Evolutionary conservation across 257 asterid species (phyloP), one percentile per base, ranked within the genome.

Genomic region (Vinca minor): DNA sequence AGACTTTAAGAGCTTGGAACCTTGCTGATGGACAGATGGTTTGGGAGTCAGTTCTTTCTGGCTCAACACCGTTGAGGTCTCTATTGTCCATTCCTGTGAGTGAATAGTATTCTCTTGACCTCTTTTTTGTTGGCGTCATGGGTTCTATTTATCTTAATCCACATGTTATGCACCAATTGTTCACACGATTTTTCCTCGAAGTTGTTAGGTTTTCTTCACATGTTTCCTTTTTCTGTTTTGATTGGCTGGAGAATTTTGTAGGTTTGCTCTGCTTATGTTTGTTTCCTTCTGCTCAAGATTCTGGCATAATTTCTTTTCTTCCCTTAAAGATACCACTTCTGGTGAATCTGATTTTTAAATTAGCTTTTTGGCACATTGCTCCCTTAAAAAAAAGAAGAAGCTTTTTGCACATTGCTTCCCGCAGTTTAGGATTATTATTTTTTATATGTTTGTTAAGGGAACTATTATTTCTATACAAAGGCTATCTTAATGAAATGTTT

Each of bases 21-120:
- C 97, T 93, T 72, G 96, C 97, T 72, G 99, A 93, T 80, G 99
- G 99, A 55, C 97, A 89, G 81, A 84, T 93, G 99, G 85, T 89
- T 74, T 93, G 99, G 99, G 99, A 93, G 81, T 82, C 92, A 8
- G 74, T 82, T 64, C 84, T 93, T 75, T 28, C 73, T 10, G 89
- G 95, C 41, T 73, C 88, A 64, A 77, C 62, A 23, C 74, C 90
- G 35, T 83, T 90, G 5, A 82, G 70, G 81, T 84, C 94, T 8
- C 63, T 87, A 52, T 74, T 89, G 73, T 75, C 78, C 52, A 68
- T 85, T 66, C 96, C 96, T 4, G 99, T 89, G 71, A 87, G 98
- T 83, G 67, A 69, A 69, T 70, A 36, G 15, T 69, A 32, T 70
- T 31, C 25, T 26, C 58, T 59, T 34, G 32, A 21, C 21, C 3